These are phyloP conservation scores for Apiotrichum siamense DNA, from an alignment of 1,284 basidiomycete species.

Conservation along the genomic window DNA sequence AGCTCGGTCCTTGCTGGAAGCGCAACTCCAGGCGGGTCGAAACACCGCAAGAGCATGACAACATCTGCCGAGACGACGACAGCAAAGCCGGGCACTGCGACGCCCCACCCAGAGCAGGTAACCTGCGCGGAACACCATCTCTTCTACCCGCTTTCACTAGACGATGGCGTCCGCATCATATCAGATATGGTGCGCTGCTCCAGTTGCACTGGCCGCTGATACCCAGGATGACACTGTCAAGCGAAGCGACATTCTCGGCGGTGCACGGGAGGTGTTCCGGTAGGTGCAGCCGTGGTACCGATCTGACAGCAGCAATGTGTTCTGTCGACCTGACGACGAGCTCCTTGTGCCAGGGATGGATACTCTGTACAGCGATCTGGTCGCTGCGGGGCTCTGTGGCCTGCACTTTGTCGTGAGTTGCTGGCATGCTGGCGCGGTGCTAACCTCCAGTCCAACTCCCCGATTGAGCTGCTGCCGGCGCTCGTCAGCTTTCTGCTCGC, in stretches of 20 bases:
- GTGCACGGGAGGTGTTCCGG: slow-evolving; percentile 65
- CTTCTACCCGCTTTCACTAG: background rate
- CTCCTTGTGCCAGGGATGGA: slow-evolving; percentile 77
- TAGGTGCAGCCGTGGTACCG: background rate
- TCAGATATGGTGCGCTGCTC: background rate
- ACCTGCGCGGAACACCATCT: background rate
- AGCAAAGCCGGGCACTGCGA: too few species aligned
- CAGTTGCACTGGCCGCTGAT: background rate
- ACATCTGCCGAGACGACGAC: too few species aligned
- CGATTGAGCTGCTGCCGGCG: slow-evolving; percentile 73
- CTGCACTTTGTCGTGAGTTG: slow-evolving; percentile 78
- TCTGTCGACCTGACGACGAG: slow-evolving; percentile 57
- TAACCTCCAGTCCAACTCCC: slow-evolving; percentile 68
- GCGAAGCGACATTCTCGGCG: slow-evolving; percentile 61
- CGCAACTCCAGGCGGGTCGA: too few species aligned
- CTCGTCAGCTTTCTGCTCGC: slow-evolving; percentile 69
- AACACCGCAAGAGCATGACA: too few species aligned
- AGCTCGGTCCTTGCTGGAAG: too few species aligned
- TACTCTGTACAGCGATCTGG: slow-evolving; percentile 69
- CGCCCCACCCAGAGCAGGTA: too few species aligned
- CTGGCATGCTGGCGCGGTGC: background rate
- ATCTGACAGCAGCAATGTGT: slow-evolving; percentile 42
- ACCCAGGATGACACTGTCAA: slow-evolving; percentile 69
- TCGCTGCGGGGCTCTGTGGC: slow-evolving; percentile 57
- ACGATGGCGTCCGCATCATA: background rate